These are phyloP conservation scores for Pichia pseudocactophila DNA, from an alignment of 805 yeast species.

Conservation along the genomic window DNA sequence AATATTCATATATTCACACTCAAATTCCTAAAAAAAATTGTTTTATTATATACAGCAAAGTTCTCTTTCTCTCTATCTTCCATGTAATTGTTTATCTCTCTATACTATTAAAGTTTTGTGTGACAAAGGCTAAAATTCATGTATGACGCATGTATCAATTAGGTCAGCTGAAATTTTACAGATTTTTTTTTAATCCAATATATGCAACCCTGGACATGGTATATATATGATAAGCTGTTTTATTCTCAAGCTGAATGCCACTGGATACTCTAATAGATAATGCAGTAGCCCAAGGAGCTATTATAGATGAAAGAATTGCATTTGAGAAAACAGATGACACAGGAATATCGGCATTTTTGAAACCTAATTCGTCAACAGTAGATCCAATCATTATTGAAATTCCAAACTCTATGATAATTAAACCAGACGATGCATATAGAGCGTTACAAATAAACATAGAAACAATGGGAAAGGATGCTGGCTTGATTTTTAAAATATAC, in stretches of 20 bases:
- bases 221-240: too few relatives aligned
- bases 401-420: constrained; percentile 19
- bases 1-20: too few relatives aligned
- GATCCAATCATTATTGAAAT: constrained; percentile 9
- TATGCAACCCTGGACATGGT: too few relatives aligned
- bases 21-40: too few relatives aligned
- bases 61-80: too few relatives aligned
- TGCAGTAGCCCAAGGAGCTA: constrained; percentile 33
- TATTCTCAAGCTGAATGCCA: not conserved
- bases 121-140: too few relatives aligned
- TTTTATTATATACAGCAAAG: too few relatives aligned
- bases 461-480: constrained; percentile 9
- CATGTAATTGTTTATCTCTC: too few relatives aligned
- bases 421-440: constrained; percentile 17
- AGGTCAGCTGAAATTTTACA: too few relatives aligned
- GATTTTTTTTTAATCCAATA: too few relatives aligned
- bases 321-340: constrained; percentile 25
- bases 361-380: not conserved
- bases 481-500: constrained; percentile 14
- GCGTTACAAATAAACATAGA: constrained; percentile 6
- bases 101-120: too few relatives aligned
- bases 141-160: too few relatives aligned
- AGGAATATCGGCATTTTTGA: constrained; percentile 29
- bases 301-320: constrained; percentile 27
- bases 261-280: constrained; percentile 19